Conservation (phyloP, 2,329 filamentous ascomycete species). For the Fusarium pilosicola region DNA sequence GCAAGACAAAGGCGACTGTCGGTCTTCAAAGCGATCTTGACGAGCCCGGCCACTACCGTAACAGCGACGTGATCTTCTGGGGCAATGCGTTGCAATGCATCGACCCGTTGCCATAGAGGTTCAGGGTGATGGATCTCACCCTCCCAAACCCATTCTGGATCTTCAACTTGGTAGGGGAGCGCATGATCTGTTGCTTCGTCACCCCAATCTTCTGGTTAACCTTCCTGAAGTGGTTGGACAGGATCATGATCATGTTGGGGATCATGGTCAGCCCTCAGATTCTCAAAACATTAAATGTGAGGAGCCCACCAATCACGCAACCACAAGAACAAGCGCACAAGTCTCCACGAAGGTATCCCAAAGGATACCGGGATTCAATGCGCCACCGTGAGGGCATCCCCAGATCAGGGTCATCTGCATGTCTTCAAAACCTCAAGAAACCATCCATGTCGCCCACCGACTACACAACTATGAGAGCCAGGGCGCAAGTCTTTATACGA, state of each 20-base stretch:
- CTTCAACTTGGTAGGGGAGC: background rate
- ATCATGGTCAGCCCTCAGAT: conserved; percentile 57
- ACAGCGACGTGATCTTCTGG: background rate
- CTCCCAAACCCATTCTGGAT: rapidly evolving
- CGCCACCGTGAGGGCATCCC: too few relatives aligned
- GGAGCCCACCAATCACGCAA: conserved; percentile 63
- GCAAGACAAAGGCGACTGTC: background rate
- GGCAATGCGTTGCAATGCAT: rapidly evolving
- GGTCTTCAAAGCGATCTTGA: rapidly evolving
- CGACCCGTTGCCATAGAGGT: background rate
- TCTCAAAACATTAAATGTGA: conserved; percentile 58
- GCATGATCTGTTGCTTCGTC: rapidly evolving
- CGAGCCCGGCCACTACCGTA: rapidly evolving
- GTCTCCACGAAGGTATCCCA: conserved; percentile 79
- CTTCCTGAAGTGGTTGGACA: background rate
- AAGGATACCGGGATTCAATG: conserved; percentile 45
- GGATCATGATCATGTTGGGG: background rate
- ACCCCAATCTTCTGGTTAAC: background rate
- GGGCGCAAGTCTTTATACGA: conserved; percentile 73
- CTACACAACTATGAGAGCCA: too few relatives aligned
- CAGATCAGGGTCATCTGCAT: too few relatives aligned
- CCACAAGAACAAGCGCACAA: conserved; percentile 74
- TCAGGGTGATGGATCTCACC: rapidly evolving
- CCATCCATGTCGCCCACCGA: too few relatives aligned
- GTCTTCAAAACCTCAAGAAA: too few relatives aligned